These are phyloP conservation scores for Phlyctochytrium arcticum DNA, from an alignment of 192 early-diverging fungal species.

Conservation along the genomic window DNA sequence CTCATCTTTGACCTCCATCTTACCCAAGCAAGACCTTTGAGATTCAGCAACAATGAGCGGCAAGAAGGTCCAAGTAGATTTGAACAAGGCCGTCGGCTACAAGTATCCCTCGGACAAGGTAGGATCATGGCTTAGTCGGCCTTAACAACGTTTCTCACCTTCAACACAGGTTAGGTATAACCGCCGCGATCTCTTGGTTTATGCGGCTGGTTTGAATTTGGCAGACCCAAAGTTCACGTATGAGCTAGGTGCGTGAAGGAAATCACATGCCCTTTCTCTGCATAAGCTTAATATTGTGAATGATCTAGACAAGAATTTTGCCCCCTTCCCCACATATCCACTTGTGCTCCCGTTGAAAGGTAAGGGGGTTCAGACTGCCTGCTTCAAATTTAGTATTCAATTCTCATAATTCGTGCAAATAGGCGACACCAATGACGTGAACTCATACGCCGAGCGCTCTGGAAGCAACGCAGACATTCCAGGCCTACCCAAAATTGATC, in stretches of 20 bases:
- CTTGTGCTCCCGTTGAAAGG: conserved; percentile 61
- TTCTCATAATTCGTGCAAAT: too few relatives aligned
- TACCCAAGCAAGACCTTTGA: not conserved
- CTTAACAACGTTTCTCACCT: too few relatives aligned
- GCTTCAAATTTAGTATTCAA: too few relatives aligned
- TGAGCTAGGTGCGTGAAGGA: conserved; percentile 45
- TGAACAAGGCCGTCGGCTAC: conserved; percentile 55
- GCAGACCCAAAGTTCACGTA: conserved; percentile 64
- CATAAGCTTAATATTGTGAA: not conserved
- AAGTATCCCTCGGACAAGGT: conserved; percentile 38
- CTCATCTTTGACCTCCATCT: too few relatives aligned
- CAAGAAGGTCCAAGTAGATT: conserved; percentile 40
- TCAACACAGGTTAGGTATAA: conserved; percentile 49
- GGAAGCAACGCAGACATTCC: conserved; percentile 29
- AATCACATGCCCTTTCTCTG: not conserved
- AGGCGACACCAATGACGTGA: conserved; percentile 50
- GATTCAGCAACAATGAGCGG: not conserved
- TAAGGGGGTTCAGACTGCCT: too few relatives aligned
- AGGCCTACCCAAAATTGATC: conserved; percentile 61
- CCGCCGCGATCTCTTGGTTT: conserved; percentile 67
- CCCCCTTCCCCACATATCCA: conserved; percentile 69
- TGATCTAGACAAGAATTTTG: conserved; percentile 49
- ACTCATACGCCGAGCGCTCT: conserved; percentile 44
- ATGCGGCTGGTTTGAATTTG: conserved; percentile 65
- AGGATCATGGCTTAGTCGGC: too few relatives aligned